phyloP scores from a whole-genome alignment of 1,284 basidiomycete species.

The Ceratobasidium sp. region DNA sequence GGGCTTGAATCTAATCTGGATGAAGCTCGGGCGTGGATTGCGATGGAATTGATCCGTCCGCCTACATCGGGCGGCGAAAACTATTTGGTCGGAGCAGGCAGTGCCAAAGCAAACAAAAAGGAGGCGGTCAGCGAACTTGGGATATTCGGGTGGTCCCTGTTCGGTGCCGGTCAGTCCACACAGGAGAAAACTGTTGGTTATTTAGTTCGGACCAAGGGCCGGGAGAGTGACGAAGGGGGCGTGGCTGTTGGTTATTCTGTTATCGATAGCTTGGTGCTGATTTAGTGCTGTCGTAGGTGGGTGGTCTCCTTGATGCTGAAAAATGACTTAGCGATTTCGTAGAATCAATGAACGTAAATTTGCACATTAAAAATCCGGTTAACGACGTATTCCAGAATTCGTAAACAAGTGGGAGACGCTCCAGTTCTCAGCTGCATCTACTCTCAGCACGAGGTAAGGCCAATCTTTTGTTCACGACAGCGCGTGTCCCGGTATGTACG shows the following conservation, averaged over 20 bases:
- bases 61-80: conserved; percentile 72
- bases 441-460: neutral
- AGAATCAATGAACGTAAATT: neutral
- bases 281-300: conserved; percentile 54
- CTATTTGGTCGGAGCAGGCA: conserved; percentile 77
- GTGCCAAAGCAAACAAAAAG: conserved; percentile 60
- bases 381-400: neutral
- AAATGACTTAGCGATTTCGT: neutral
- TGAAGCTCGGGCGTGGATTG: conserved; percentile 86
- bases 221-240: conserved; percentile 93
- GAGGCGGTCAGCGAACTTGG: conserved; percentile 94
- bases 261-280: conserved; percentile 82
- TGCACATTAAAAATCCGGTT: neutral
- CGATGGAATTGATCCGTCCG: conserved; percentile 91
- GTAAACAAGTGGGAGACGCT: neutral
- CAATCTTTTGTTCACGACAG: neutral
- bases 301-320: neutral
- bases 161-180: conserved; percentile 62
- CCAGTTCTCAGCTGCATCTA: neutral
- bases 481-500: neutral
- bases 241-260: conserved; percentile 94
- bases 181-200: conserved; percentile 82
- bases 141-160: conserved; percentile 90
- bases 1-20: conserved; percentile 61
- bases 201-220: conserved; percentile 91